Evolutionary conservation across 257 asterid species (phyloP).

Genomic region (Apocynum venetum): DNA sequence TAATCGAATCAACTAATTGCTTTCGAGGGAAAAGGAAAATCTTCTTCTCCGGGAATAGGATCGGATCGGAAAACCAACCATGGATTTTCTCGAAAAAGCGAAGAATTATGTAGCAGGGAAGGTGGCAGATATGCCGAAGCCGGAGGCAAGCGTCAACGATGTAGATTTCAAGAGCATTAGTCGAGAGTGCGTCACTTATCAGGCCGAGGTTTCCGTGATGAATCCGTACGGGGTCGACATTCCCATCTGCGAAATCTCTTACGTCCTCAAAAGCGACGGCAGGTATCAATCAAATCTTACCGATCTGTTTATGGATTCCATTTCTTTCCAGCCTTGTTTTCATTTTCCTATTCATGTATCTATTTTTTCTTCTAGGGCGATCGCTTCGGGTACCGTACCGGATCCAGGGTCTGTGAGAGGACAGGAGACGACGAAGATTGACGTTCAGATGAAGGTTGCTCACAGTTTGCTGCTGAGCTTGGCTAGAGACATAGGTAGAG

Average conservation of each 20-base stretch:
- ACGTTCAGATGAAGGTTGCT: constrained; percentile 53
- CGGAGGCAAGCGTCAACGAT: constrained; percentile 65
- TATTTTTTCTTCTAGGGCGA: constrained; percentile 32
- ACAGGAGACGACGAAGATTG: constrained; percentile 45
- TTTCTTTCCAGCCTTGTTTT: not conserved
- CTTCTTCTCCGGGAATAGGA: not conserved
- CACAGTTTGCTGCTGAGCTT: constrained; percentile 58
- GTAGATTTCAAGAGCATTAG: constrained; percentile 61
- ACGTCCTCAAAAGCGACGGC: constrained; percentile 50
- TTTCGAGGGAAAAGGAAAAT: not conserved
- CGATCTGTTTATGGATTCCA: not conserved
- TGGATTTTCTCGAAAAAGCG: constrained; percentile 58
- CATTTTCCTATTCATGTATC: not conserved
- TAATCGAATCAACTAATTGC: not conserved
- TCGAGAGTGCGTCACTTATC: constrained; percentile 48
- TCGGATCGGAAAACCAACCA: constrained; percentile 1
- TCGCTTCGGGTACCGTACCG: constrained; percentile 58
- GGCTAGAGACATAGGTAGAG: constrained; percentile 61
- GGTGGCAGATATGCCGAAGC: constrained; percentile 45
- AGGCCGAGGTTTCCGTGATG: constrained; percentile 46
- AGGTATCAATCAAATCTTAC: constrained; percentile 29
- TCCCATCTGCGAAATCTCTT: constrained; percentile 65
- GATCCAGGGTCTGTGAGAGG: constrained; percentile 85
- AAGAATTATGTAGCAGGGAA: constrained; percentile 50
- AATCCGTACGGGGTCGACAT: constrained; percentile 58